A percentile compares a stretch with the other conserved stretches of the same genome.
These are phyloP conservation scores for Trichophyton verrucosum DNA, from an alignment of 2,329 filamentous ascomycete genomes.

Conservation along the genomic window DNA sequence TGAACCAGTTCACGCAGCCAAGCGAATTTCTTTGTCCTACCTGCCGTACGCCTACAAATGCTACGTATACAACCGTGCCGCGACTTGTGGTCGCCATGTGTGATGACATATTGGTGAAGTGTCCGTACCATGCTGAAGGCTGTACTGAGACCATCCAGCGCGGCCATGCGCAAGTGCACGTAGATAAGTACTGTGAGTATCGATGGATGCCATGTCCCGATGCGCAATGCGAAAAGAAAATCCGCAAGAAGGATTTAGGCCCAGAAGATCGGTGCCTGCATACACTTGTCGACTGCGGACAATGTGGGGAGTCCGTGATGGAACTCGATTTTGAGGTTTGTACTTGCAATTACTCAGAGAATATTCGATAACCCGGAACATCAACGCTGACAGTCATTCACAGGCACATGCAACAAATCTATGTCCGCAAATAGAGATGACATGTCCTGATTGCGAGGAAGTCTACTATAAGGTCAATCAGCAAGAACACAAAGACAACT, in stretches of 20 bases:
- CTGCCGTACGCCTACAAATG: slow-evolving; percentile 39
- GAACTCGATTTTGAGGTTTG: slow-evolving; percentile 42
- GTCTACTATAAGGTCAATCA: slow-evolving; percentile 23
- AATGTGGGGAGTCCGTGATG: slow-evolving; percentile 42
- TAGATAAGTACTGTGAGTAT: slow-evolving; percentile 49
- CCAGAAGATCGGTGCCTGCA: slow-evolving; percentile 42
- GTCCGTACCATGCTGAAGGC: slow-evolving; percentile 43
- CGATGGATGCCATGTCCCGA: slow-evolving; percentile 42
- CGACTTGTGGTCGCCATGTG: slow-evolving; percentile 49
- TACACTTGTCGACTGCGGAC: slow-evolving; percentile 39
- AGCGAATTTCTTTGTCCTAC: slow-evolving; percentile 42
- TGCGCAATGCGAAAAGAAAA: slow-evolving; percentile 38
- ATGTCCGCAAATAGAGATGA: slow-evolving; percentile 26
- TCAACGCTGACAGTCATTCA: neutral
- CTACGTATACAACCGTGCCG: slow-evolving; percentile 35
- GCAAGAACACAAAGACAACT: slow-evolving; percentile 26
- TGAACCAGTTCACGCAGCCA: neutral
- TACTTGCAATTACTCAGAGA: neutral
- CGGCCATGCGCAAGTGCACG: slow-evolving; percentile 46
- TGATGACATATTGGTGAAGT: slow-evolving; percentile 48
- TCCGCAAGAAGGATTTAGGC: slow-evolving; percentile 45
- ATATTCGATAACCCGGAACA: neutral
- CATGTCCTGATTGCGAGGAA: slow-evolving; percentile 27
- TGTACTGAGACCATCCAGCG: slow-evolving; percentile 44
- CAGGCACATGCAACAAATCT: slow-evolving; percentile 28